These are phyloP conservation scores for Cercospora zeina DNA, from an alignment of 2,329 filamentous ascomycete genomes.

Conservation along the genomic window DNA sequence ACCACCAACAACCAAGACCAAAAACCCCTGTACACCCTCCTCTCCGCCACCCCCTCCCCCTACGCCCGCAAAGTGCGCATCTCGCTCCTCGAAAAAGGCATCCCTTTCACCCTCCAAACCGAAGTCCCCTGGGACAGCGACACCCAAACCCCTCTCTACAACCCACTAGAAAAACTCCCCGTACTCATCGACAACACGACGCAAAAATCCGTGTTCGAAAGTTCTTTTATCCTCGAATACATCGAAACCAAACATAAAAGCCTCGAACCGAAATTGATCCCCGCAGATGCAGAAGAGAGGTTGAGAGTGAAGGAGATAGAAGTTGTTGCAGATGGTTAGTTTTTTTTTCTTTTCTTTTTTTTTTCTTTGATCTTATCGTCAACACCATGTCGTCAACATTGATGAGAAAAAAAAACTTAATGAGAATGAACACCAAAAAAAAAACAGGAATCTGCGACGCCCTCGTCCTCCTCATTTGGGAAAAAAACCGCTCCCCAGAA, in stretches of 20 bases:
- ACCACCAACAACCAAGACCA: neutral
- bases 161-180: conserved; percentile 46
- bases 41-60: conserved; percentile 43
- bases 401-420: too few species aligned
- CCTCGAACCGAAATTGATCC: conserved; percentile 36
- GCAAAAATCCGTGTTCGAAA: conserved; percentile 41
- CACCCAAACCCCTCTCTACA: conserved; percentile 44
- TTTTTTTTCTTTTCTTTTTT: neutral
- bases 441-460: conserved; percentile 41
- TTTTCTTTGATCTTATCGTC: neutral
- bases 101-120: conserved; percentile 46
- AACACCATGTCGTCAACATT: too few species aligned
- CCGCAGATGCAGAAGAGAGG: conserved; percentile 33
- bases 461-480: conserved; percentile 43
- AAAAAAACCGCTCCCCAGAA: conserved; percentile 36
- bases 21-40: conserved; percentile 33
- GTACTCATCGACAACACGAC: conserved; percentile 41
- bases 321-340: conserved; percentile 40
- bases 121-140: conserved; percentile 48
- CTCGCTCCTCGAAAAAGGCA: conserved; percentile 43
- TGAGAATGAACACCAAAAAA: too few species aligned
- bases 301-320: conserved; percentile 41
- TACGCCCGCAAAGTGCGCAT: conserved; percentile 49
- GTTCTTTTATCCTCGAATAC: conserved; percentile 44
- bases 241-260: conserved; percentile 38